Evolutionary conservation across 768 basidiomycete genomes (phyloP), one percentile per base, ranked within the genome.

Genomic region (Serendipita sp.): DNA sequence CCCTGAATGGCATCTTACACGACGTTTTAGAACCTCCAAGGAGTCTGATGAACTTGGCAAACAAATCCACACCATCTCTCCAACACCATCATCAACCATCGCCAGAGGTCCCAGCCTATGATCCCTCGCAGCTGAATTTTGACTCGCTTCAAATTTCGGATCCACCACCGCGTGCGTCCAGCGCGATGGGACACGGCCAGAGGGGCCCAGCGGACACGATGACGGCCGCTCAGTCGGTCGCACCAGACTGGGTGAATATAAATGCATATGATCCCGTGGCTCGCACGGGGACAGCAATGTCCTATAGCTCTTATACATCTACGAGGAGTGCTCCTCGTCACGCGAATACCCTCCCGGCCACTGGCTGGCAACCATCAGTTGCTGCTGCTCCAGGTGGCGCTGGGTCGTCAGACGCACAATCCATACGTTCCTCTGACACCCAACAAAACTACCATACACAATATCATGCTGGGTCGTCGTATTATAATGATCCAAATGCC

Each of bases 231-330:
- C 24, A n/a, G 17, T 58, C 53, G 53, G 11, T 34, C 31, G 53
- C 53, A 22, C 53, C 53, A 22, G 53, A 58, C 26, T 58, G 53
- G 53, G 30, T 58, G 17, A 58, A 58, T 26, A 30, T 58, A 13
- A 58, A 56, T 65, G 38, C 64, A 20, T 51, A 68, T 38, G 83
- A 84, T 65, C 78, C 80, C 48, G 71, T 83, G 14, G 76, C 77
- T 62, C 78, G 82, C 30, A 76, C 78, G 3, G 78, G 78, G 17
- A 83, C 83, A 20, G 80, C 83, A 33, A 78, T 83, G 77, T 81
- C 82, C 16, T 71, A 74, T 67, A 76, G 75, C 58, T 70, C 74
- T 3, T 58, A 66, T 30, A 70, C 72, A 62, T 67, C 70, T 42
- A 61, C 68, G 22, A 66, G 69, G 62, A 33, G 64, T 43, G 75